phyloP scores from a whole-genome alignment of 495 filamentous ascomycete genomes.

The Penicillium ochrochloron region DNA sequence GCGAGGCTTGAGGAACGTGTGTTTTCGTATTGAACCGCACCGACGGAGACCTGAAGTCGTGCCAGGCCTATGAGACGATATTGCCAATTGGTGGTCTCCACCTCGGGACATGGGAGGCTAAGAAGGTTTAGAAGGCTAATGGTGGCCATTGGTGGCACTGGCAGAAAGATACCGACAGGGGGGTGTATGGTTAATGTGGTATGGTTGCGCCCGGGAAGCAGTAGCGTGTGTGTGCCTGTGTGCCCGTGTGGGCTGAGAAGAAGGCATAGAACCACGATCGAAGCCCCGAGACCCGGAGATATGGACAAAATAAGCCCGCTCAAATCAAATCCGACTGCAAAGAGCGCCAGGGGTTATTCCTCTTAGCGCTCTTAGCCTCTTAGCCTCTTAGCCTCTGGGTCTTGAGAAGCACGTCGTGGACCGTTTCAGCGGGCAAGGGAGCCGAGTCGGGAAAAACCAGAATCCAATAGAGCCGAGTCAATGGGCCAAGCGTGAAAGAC shows the following conservation, averaged over 20 bases:
- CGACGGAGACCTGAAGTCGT: not conserved
- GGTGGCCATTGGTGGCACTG: not conserved
- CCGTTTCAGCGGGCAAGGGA: slow-evolving; percentile 5
- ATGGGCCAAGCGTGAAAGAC: slow-evolving; percentile 19
- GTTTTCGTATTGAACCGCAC: not conserved
- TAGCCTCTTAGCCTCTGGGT: not conserved
- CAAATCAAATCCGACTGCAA: not conserved
- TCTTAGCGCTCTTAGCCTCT: not conserved
- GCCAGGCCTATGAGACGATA: not conserved
- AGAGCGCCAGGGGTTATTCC: slow-evolving; percentile 5
- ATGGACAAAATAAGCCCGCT: slow-evolving; percentile 9
- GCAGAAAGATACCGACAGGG: not conserved
- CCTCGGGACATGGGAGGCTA: not conserved
- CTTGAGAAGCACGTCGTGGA: not conserved
- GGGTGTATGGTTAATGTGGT: not conserved
- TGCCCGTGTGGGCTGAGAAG: not conserved
- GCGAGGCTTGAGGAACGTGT: slow-evolving; percentile 11
- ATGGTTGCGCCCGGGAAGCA: not conserved
- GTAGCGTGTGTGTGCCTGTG: no score
- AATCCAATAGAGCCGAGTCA: slow-evolving; percentile 17
- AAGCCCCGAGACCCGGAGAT: slow-evolving; percentile 4
- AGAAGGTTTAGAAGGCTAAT: slow-evolving; percentile 10
- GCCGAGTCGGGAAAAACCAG: slow-evolving; percentile 10
- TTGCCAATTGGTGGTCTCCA: not conserved
- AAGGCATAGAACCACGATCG: slow-evolving; percentile 24